A percentile compares a stretch with the other conserved stretches of the same genome.
Evolutionary conservation across 306 rosid genomes (phyloP).

Genomic region (Nissolia schottii): DNA sequence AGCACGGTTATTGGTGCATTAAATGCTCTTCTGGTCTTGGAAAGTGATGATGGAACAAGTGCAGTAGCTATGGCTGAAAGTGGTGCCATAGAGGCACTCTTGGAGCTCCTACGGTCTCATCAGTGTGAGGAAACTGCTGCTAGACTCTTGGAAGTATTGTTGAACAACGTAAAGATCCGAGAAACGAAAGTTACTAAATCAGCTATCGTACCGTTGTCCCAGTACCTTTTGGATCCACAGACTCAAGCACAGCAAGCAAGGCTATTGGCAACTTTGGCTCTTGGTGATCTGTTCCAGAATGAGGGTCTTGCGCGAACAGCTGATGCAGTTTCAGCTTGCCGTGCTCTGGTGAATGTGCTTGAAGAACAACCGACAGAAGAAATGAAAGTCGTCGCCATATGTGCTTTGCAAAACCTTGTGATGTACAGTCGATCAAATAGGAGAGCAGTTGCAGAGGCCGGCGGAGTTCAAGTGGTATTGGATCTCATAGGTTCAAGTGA

Average conservation of each 20-base stretch:
- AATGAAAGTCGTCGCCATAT: slow-evolving; percentile 98
- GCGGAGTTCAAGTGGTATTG: slow-evolving; percentile 97
- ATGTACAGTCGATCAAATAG: slow-evolving; percentile 92
- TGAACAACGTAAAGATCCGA: slow-evolving; percentile 93
- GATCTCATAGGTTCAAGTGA: slow-evolving; percentile 95
- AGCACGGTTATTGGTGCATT: slow-evolving; percentile 80
- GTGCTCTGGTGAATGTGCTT: slow-evolving; percentile 96
- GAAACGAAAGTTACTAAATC: slow-evolving; percentile 89
- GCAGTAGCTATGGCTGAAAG: slow-evolving; percentile 99
- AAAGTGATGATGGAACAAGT: slow-evolving; percentile 88
- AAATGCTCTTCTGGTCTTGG: slow-evolving; percentile 94
- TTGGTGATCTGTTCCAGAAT: slow-evolving; percentile 94
- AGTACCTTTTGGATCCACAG: slow-evolving; percentile 97
- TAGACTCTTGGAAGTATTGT: slow-evolving; percentile 85
- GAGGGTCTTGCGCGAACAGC: slow-evolving; percentile 91
- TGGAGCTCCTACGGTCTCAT: slow-evolving; percentile 91
- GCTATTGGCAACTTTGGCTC: slow-evolving; percentile 93
- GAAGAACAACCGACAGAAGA: slow-evolving; percentile 99
- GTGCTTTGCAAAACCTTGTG: slow-evolving; percentile 98
- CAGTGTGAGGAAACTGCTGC: slow-evolving; percentile 96
- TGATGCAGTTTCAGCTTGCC: slow-evolving; percentile 97
- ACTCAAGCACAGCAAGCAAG: slow-evolving; percentile 98
- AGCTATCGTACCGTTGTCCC: slow-evolving; percentile 88
- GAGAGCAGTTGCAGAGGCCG: slow-evolving; percentile 99
- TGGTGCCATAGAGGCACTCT: slow-evolving; percentile 98